Evolutionary conservation across 148 eudicot genomes (phyloP), one percentile per base, ranked within the genome.

Genomic region (Fagopyrum esculentum): DNA sequence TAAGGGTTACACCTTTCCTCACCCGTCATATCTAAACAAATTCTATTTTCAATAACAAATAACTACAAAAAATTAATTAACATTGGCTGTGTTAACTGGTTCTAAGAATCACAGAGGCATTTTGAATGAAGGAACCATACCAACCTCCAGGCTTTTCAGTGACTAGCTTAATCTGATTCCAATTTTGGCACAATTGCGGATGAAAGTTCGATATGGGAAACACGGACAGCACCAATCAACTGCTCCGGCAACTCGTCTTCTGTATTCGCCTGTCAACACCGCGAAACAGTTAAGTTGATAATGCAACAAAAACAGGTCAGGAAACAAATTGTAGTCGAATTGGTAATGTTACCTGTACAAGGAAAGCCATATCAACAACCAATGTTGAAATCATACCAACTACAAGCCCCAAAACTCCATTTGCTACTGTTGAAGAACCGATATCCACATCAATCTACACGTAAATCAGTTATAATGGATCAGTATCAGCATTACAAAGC

Each of bases 301-400:
- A 35, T 35, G 26, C 26, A 22, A 22, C 40, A 35, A 35, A 35
- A 35, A 35, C 40, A 35, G 40, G 1, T 35, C 40, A 35, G 40
- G 40, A 35, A 35, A 35, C 40, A 35, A 35, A 35, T 35, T 35
- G 40, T 35, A 35, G 3, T 2, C 40, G 40, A 35, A 22, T 22
- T 22, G 26, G 26, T 22, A 22, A 22, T 22, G 45, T 77, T 90
- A 95, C 99, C 97, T 95, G 99, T 78, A 95, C 89, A 79, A 95
- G 97, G 84, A 95, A 95, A 78, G 99, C 99, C 97, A 95, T 92
- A 76, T 95, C 99, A 79, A 95, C 99, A 69, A 95, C 99, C 83
- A 95, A 86, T 74, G 96, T 84, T 15, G 97, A 92, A 72, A 95
- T 92, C 64, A 90, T 97, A 69, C 99, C 99, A 82, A 92, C 63